A percentile compares a stretch with the other conserved stretches of the same genome.
These are phyloP conservation scores for Podila verticillata DNA, from an alignment of 192 early-diverging fungal species.

Conservation along the genomic window DNA sequence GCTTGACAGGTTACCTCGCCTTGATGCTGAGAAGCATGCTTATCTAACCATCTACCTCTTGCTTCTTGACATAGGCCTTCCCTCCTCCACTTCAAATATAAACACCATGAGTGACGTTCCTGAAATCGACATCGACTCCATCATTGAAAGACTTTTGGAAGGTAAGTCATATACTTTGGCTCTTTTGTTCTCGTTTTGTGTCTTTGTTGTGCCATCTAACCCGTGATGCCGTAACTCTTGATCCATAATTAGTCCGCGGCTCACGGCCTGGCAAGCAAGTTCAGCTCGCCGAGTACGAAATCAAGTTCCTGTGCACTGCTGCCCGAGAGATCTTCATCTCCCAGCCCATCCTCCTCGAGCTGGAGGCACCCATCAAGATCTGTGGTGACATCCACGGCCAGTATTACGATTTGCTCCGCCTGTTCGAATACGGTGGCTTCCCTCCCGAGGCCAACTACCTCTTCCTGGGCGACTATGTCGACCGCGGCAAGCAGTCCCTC, in stretches of 20 bases:
- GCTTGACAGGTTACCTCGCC: no score
- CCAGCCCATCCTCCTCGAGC: slow-evolving; percentile 91
- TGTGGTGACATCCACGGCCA: slow-evolving; percentile 96
- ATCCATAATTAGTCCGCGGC: slow-evolving; percentile 80
- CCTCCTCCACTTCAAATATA: not conserved
- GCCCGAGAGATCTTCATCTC: slow-evolving; percentile 95
- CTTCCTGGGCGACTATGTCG: slow-evolving; percentile 98
- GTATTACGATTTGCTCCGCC: slow-evolving; percentile 95
- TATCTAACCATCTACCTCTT: not conserved
- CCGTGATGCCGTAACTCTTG: slow-evolving; percentile 10
- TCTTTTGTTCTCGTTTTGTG: not conserved
- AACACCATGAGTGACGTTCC: slow-evolving; percentile 53
- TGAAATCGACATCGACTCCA: slow-evolving; percentile 86
- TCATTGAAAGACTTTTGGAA: slow-evolving; percentile 92
- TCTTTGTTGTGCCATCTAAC: not conserved
- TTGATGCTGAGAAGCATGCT: no score
- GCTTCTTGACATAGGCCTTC: not conserved
- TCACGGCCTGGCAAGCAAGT: slow-evolving; percentile 97
- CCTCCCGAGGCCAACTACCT: slow-evolving; percentile 98
- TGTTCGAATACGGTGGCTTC: slow-evolving; percentile 98
- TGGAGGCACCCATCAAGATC: slow-evolving; percentile 96
- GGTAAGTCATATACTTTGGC: slow-evolving; percentile 64
- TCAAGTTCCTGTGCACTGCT: slow-evolving; percentile 91
- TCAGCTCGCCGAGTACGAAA: slow-evolving; percentile 93
- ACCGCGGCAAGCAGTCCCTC: slow-evolving; percentile 96